Conservation (phyloP, 192 early-diverging fungal genomes). For the Gaertneriomyces semiglobifer region DNA sequence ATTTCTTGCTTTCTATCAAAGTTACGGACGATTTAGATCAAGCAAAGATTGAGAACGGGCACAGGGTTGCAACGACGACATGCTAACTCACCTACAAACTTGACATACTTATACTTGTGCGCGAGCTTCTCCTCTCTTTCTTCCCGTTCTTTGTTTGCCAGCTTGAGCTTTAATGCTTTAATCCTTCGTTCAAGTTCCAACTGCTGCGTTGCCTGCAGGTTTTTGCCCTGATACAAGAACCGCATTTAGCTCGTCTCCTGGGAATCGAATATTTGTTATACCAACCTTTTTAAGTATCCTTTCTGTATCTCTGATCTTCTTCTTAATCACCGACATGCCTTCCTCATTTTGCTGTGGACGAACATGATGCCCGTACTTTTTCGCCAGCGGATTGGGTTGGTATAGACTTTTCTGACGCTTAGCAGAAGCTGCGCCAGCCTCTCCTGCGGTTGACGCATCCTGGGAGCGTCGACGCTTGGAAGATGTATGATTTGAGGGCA, state of each 20-base stretch:
- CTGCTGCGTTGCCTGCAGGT: slow-evolving; percentile 30
- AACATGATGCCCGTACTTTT: slow-evolving; percentile 27
- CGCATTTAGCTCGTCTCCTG: neutral
- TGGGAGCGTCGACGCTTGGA: too few relatives aligned
- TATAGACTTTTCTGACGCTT: neutral
- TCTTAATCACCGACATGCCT: slow-evolving; percentile 19
- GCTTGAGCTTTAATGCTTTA: slow-evolving; percentile 30
- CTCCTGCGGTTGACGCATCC: too few relatives aligned
- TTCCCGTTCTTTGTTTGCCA: slow-evolving; percentile 4
- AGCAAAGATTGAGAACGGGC: neutral
- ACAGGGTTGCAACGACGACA: too few relatives aligned
- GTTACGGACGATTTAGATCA: neutral
- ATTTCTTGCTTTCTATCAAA: slow-evolving; percentile 34
- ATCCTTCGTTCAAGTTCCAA: slow-evolving; percentile 37
- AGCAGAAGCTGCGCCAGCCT: too few relatives aligned
- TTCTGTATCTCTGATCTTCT: slow-evolving; percentile 38
- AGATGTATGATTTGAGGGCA: too few relatives aligned
- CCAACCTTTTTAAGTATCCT: slow-evolving; percentile 20
- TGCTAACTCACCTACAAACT: slow-evolving; percentile 37
- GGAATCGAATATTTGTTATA: neutral
- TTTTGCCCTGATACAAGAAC: slow-evolving; percentile 12
- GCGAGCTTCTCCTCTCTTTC: slow-evolving; percentile 30
- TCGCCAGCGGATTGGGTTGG: slow-evolving; percentile 19
- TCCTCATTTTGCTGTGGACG: slow-evolving; percentile 4
- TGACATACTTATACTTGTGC: slow-evolving; percentile 41